Evolutionary conservation across 331 rosid species (phyloP), one percentile per base, ranked within the genome.

Genomic region (Cydonia oblonga): DNA sequence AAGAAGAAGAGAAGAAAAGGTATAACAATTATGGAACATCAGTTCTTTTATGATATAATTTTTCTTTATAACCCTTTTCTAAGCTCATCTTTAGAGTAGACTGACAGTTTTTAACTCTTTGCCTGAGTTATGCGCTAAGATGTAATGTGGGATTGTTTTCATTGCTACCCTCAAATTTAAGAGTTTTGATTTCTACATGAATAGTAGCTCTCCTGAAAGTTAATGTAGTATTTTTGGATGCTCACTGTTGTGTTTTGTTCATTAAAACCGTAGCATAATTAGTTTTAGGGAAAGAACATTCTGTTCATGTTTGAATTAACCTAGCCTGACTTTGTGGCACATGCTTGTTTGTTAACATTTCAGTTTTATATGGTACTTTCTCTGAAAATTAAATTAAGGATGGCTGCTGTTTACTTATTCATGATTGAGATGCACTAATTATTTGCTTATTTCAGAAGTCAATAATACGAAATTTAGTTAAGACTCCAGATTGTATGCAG

Each of bases 1-100:
- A 81, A 68, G 98, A 93, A 78, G 99, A 91, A 78, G 97, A 91
- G 81, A 95, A 83, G 86, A 90, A 91, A 88, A 91, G 99, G 99
- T 95, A 89, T 85, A 72, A 74, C 75, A 75, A 66, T 80, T 57
- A 72, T 23, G 10, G 57, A 68, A 35, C 12, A 35, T 73, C 26
- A 52, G 44, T 81, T 62, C 20, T 51, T 42, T 26, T 16, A 23
- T 77, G 56, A 1, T 68, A 71, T 59, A 3, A 3, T 2, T 23
- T 20, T 70, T 60, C 30, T 33, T 23, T 23, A 6, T 56, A 16
- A 26, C 9, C 61, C 32, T 19, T 42, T 35, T 20, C 38, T 24
- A 53, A 9, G 7, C 8, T 26, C 11, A 51, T 52, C 6, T 68
- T 40, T 29, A 12, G 18, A 42, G 42, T 26, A 42, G 42, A 26